Evolutionary conservation across 139 green algal genomes (phyloP).

Genomic region (Marvania coccoides): DNA sequence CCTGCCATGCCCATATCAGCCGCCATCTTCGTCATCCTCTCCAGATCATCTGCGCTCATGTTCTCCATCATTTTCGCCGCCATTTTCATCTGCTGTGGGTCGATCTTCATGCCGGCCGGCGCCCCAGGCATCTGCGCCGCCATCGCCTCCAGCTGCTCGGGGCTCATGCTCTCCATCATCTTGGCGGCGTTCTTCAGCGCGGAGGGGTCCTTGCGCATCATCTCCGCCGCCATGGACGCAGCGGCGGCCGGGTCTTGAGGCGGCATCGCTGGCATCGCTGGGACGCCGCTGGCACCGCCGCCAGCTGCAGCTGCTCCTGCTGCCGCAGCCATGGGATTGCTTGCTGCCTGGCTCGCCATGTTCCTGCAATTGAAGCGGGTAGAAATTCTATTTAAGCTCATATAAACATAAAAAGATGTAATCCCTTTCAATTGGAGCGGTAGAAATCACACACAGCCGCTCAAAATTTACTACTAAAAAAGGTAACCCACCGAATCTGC

Average conservation of each 20-base stretch:
- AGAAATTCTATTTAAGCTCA: not conserved
- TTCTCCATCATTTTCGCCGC: slow-evolving; percentile 29
- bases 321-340: not conserved
- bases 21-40: slow-evolving; percentile 20
- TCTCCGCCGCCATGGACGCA: not conserved
- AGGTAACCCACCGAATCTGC: slow-evolving; percentile 19
- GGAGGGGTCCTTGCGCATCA: not conserved
- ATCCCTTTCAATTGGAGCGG: not conserved
- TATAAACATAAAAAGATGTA: not conserved
- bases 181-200: slow-evolving; percentile 13
- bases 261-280: not conserved
- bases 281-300: too few species aligned
- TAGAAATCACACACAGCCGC: not conserved
- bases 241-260: not conserved
- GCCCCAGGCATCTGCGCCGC: slow-evolving; percentile 13
- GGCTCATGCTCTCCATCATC: slow-evolving; percentile 27
- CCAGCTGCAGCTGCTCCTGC: not conserved
- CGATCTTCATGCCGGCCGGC: slow-evolving; percentile 10
- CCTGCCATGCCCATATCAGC: slow-evolving; percentile 9
- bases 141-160: slow-evolving; percentile 29
- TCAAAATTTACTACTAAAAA: not conserved
- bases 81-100: slow-evolving; percentile 24
- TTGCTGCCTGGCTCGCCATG: not conserved
- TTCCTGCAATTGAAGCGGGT: not conserved
- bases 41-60: slow-evolving; percentile 25